These are phyloP conservation scores for Medicago truncatula DNA, from an alignment of 306 rosid genomes.

Conservation along the genomic window MtrunA17r5.0-ANR NC_053048.1:2936001-2936500, in stretches of 20 bases:
- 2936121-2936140: not conserved
- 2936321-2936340: not conserved
- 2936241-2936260: not conserved
- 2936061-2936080: constrained; percentile 51
- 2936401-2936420: too few species aligned
- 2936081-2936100: constrained; percentile 45
- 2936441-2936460: too few species aligned
- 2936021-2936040: not conserved
- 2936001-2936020: not conserved
- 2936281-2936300: not conserved
- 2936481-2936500: too few species aligned
- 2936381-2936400: not conserved
- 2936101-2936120: not conserved
- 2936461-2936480: too few species aligned
- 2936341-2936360: not conserved
- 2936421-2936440: too few species aligned
- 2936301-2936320: not conserved
- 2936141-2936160: constrained; percentile 7
- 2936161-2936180: constrained; percentile 33
- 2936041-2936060: constrained; percentile 16
- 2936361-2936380: not conserved
- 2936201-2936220: not conserved
- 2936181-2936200: not conserved
- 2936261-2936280: not conserved
- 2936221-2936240: constrained; percentile 15